These are phyloP conservation scores for Penicillium sp. DNA, from an alignment of 2,329 filamentous ascomycete genomes.

Conservation along the genomic window DNA sequence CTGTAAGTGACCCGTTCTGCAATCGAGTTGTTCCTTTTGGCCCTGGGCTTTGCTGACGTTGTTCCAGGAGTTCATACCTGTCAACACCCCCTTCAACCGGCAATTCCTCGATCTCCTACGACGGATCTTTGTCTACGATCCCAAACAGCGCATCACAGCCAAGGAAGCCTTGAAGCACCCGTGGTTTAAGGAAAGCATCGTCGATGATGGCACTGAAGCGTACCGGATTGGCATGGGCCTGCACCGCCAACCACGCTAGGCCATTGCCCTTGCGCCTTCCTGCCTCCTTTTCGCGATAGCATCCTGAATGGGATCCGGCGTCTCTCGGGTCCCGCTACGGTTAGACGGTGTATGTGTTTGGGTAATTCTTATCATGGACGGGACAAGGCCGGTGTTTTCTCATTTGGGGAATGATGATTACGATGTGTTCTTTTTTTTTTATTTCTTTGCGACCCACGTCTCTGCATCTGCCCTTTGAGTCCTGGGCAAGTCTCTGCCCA, in stretches of 20 bases:
- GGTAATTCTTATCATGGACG: slow-evolving; percentile 19
- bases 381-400: slow-evolving; percentile 20
- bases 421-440: slow-evolving; percentile 16
- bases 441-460: too few species aligned
- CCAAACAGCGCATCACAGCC: slow-evolving; percentile 58
- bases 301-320: slow-evolving; percentile 11
- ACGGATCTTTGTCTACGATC: slow-evolving; percentile 62
- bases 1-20: too few species aligned
- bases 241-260: slow-evolving; percentile 25
- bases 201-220: slow-evolving; percentile 62
- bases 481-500: too few species aligned
- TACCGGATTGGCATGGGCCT: slow-evolving; percentile 50
- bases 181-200: slow-evolving; percentile 59
- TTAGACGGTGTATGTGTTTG: slow-evolving; percentile 22
- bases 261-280: slow-evolving; percentile 5
- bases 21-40: too few species aligned
- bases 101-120: slow-evolving; percentile 58
- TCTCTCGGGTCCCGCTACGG: slow-evolving; percentile 17
- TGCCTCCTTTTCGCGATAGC: slow-evolving; percentile 3
- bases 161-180: slow-evolving; percentile 60
- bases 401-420: slow-evolving; percentile 21
- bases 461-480: too few species aligned
- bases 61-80: slow-evolving; percentile 57
- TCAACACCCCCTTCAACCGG: slow-evolving; percentile 54
- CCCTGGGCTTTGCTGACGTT: not conserved